phyloP scores from a whole-genome alignment of 148 eudicot genomes.

The Silene conica region DNA sequence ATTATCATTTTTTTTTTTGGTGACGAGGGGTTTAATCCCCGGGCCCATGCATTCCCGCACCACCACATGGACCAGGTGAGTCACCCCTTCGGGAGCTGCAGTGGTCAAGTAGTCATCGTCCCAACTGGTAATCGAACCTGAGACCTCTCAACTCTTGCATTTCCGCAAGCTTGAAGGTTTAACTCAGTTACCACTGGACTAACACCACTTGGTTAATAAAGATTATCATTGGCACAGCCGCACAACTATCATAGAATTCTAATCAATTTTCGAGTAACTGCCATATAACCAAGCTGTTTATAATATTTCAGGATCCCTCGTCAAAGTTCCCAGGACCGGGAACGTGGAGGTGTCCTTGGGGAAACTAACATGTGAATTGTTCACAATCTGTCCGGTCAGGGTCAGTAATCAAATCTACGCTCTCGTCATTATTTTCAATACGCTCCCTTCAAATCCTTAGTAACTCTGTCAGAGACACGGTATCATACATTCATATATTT shows the following conservation, averaged over 20 bases:
- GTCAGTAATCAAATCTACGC: conserved; percentile 26
- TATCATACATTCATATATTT: neutral
- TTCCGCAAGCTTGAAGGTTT: no score
- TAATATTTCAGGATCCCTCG: conserved; percentile 30
- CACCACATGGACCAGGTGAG: no score
- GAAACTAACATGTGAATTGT: conserved; percentile 39
- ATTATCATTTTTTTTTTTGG: no score
- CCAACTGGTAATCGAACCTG: no score
- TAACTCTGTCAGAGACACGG: neutral
- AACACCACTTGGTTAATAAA: no score
- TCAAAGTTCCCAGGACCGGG: conserved; percentile 30
- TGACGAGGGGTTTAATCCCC: no score
- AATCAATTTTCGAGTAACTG: neutral
- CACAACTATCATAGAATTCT: neutral
- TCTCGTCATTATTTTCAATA: neutral
- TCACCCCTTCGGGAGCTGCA: no score
- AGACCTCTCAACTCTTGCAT: no score
- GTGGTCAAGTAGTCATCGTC: no score
- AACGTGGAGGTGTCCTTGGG: conserved; percentile 33
- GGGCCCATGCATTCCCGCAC: no score
- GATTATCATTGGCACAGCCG: neutral
- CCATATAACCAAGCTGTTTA: neutral
- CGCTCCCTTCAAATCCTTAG: no score
- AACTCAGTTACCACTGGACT: no score
- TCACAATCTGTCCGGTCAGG: conserved; percentile 46